Percentiles rank a stretch among this genome's conserved stretches.
Conservation (phyloP, 1,284 basidiomycete genomes). For the Malassezia brasiliensis region DNA sequence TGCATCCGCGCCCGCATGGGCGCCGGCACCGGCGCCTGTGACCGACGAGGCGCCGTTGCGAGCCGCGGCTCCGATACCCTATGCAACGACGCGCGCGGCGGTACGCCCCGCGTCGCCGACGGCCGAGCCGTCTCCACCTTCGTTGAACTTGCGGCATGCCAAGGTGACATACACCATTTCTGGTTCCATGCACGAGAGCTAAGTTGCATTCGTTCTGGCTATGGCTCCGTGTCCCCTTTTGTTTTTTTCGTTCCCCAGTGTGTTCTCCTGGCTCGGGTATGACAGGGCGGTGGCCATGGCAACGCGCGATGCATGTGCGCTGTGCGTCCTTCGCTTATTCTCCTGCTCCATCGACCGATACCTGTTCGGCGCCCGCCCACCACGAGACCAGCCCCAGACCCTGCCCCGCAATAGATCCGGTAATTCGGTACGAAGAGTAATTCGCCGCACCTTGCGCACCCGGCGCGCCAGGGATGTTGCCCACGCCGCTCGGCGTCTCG, state of each 20-base stretch:
- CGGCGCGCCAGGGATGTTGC: conserved; percentile 55
- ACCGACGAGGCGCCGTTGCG: not conserved
- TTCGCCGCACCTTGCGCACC: conserved; percentile 57
- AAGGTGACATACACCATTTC: conserved; percentile 13
- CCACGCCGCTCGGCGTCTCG: conserved; percentile 25
- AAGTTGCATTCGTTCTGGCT: not conserved
- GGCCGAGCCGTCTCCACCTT: not conserved
- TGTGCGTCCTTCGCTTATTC: not conserved
- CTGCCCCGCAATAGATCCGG: conserved; percentile 82
- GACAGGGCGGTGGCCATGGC: not conserved
- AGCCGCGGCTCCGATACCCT: conserved; percentile 1
- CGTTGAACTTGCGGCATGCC: not conserved
- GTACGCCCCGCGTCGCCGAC: no score
- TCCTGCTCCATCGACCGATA: conserved; percentile 12
- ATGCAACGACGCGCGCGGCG: not conserved
- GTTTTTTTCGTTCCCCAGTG: no score
- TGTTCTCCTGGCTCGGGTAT: not conserved
- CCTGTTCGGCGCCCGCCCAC: conserved; percentile 52
- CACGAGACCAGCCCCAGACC: conserved; percentile 62
- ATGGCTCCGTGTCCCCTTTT: not conserved
- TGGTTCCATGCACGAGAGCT: not conserved
- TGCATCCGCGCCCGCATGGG: no score
- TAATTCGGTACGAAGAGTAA: conserved; percentile 5
- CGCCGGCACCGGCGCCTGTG: not conserved
- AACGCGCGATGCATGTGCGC: not conserved